Conservation (phyloP, 2,329 filamentous ascomycete genomes). For the Ascochyta clinopodiicola region DNA sequence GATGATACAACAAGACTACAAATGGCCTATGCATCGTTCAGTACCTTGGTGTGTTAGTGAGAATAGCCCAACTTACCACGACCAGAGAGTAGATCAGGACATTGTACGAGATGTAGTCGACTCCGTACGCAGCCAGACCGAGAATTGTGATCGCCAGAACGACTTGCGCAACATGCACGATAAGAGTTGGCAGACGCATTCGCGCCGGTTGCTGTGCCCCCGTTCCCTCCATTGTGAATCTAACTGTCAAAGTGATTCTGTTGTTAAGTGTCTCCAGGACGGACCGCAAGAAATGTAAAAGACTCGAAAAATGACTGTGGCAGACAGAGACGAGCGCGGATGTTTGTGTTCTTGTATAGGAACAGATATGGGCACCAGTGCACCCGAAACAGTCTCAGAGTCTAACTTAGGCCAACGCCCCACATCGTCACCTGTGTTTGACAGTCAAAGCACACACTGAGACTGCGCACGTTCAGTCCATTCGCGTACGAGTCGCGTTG, state of each 20-base stretch:
- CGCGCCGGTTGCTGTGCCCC: slow-evolving; percentile 2
- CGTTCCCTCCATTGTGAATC: slow-evolving; percentile 9
- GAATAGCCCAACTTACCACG: slow-evolving; percentile 19
- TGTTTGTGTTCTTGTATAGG: slow-evolving; percentile 16
- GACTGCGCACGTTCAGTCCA: slow-evolving; percentile 9
- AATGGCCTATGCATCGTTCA: slow-evolving; percentile 45
- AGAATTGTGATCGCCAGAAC: slow-evolving; percentile 56
- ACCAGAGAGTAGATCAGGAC: slow-evolving; percentile 34
- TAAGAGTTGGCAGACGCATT: slow-evolving; percentile 19
- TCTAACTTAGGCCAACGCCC: slow-evolving; percentile 10
- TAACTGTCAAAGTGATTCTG: slow-evolving; percentile 6
- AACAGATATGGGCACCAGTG: slow-evolving; percentile 1
- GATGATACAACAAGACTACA: slow-evolving; percentile 52
- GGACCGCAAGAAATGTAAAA: neutral
- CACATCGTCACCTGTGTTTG: slow-evolving; percentile 16
- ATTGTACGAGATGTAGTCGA: slow-evolving; percentile 52
- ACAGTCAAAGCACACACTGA: slow-evolving; percentile 11
- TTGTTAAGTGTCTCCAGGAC: slow-evolving; percentile 12
- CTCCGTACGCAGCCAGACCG: slow-evolving; percentile 57
- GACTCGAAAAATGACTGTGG: neutral
- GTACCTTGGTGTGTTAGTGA: neutral
- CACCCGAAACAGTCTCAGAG: slow-evolving; percentile 17
- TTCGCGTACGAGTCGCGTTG: slow-evolving; percentile 8
- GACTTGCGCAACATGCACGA: slow-evolving; percentile 33
- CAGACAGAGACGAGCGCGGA: slow-evolving; percentile 9